Evolutionary conservation across 345 rosid species (phyloP), one percentile per base, ranked within the genome.

Genomic region (Eucalyptus curtisii): DNA sequence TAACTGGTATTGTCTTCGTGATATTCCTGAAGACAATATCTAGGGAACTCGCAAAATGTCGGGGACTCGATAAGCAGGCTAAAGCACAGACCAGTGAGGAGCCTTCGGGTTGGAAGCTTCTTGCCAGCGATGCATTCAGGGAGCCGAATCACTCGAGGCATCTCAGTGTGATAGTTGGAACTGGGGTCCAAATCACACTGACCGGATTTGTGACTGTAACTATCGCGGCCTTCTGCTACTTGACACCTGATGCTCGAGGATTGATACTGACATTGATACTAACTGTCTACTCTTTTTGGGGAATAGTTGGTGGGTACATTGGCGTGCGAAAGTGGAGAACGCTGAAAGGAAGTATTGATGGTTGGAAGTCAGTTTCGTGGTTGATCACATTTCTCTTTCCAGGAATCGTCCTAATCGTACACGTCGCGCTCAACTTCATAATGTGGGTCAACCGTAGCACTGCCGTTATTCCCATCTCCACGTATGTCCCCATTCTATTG

Each of bases 51-150:
- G 10, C 86, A 9, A 71, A 68, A 49, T 92, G 94, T 45, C 93
- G 91, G 94, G 99, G 95, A 89, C 93, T 94, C 8, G 94, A 96
- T 89, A 94, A 95, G 89, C 95, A 95, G 85, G 96, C 97, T 49
- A 94, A 96, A 86, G 95, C 94, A 76, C 97, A 94, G 91, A 93
- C 95, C 94, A 90, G 92, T 17, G 96, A 96, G 91, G 97, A 96
- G 92, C 90, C 94, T 64, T 94, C 94, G 48, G 95, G 96, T 31
- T 95, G 89, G 88, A 76, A 90, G 49, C 88, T 86, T 40, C 44
- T 47, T 13, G 82, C 16, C 4, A 48, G 90, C 2, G 87, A 89
- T 80, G 85, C 27, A 16, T 87, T 89, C 87, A 57, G 50, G 61
- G 89, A 55, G 42, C 90, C 85, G 16, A 31, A 16, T 45, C 10